Evolutionary conservation across 257 asterid species (phyloP), one percentile per base, ranked within the genome.

Genomic region (Agastache rugosa): DNA sequence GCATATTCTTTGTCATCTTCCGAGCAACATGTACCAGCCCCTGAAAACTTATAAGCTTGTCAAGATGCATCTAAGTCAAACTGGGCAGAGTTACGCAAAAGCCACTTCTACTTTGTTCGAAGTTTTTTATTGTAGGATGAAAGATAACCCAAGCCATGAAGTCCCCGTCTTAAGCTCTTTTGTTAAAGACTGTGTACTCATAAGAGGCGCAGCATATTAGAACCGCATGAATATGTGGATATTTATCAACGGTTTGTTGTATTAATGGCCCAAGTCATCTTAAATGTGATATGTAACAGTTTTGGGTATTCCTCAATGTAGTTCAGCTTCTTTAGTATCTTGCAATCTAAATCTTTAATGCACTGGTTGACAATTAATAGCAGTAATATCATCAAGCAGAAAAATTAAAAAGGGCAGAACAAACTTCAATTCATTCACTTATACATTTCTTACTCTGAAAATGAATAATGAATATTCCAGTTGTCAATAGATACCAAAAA

Each of bases 1-100:
- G 99, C 75, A 90, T 88, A 64, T 95, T 92, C 93, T 92, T 92
- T 50, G 97, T 90, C 99, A 95, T 95, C 92, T 95, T 95, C 60
- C 93, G 83, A 45, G 97, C 93, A 84, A 95, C 98, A 81, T 92
- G 99, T 45, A 86, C 84, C 85, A 95, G 85, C 27, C 98, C 98
- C 99, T 95, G 83, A 73, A 78, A 83, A 61, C 47, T 67, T 55
- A 72, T 12, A 62, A 61, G 39, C 63, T 53, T 16, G 76, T 85
- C 80, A 82, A 61, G 62, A 37, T 62, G 44, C 64, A 41, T 17
- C 31, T 27, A 75, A 76, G 22, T 63, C 29, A 71, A 60, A 64
- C 15, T 65, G 47, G 56, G 75, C 29, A 8, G 53, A 54, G 12
- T 42, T 23, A 23, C 29, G 67, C 48, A 74, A 54, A 35, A 66